These are phyloP conservation scores for Sporobolomyces roseus DNA, from an alignment of 768 basidiomycete species.

Conservation along the genomic window DNA sequence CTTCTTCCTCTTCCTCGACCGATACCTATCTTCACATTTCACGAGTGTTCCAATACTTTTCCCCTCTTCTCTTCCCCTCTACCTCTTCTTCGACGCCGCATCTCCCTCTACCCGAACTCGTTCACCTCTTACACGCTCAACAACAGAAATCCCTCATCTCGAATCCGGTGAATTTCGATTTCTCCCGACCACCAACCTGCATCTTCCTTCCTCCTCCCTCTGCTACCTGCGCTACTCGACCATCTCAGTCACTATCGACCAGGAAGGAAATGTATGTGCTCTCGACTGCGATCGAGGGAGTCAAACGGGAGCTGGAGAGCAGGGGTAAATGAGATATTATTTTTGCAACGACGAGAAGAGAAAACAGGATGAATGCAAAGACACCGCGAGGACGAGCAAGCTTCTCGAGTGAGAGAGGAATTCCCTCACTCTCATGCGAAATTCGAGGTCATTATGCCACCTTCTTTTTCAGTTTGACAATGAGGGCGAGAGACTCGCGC, in stretches of 20 bases:
- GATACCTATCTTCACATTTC: slow-evolving; percentile 11
- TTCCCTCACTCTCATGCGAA: no score
- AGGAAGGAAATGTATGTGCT: slow-evolving; percentile 4
- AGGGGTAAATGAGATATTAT: no score
- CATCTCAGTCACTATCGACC: background rate
- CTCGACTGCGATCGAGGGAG: background rate
- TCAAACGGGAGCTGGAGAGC: background rate
- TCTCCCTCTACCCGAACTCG: background rate
- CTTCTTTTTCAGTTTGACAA: no score
- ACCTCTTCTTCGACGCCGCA: background rate
- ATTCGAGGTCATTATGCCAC: no score
- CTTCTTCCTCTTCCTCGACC: background rate
- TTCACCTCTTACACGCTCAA: background rate
- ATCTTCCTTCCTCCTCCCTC: slow-evolving; percentile 6
- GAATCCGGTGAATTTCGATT: background rate
- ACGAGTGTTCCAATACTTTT: slow-evolving; percentile 1
- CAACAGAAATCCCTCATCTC: background rate
- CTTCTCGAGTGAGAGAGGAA: no score
- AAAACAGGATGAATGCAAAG: no score
- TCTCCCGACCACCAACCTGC: slow-evolving; percentile 5
- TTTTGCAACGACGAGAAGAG: no score
- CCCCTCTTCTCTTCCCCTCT: background rate
- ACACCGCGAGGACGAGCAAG: no score
- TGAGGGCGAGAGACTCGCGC: no score
- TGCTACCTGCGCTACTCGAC: background rate